Evolutionary conservation across 2,329 filamentous ascomycete species (phyloP).

Genomic region (Stromatinia cepivora): DNA sequence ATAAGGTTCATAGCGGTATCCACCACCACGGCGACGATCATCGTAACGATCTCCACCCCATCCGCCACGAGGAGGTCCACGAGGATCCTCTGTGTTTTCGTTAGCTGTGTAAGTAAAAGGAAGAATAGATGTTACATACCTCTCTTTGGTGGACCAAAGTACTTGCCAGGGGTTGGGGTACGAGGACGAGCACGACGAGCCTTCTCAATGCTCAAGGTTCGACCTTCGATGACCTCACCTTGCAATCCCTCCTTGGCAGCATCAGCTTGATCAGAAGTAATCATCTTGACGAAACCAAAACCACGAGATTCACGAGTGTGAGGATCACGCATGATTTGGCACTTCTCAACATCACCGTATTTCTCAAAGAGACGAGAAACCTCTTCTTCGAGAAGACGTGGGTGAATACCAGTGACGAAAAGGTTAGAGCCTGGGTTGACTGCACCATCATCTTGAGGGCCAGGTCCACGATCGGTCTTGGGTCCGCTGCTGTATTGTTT

Average conservation of each 20-base stretch:
- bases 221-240: slow-evolving; percentile 91
- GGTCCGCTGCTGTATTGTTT: slow-evolving; percentile 43
- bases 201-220: slow-evolving; percentile 98
- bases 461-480: slow-evolving; percentile 53
- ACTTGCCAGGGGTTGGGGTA: slow-evolving; percentile 96
- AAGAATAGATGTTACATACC: slow-evolving; percentile 61
- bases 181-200: slow-evolving; percentile 91
- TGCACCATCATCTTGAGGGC: slow-evolving; percentile 70
- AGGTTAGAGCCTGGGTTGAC: slow-evolving; percentile 95
- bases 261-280: slow-evolving; percentile 90
- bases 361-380: slow-evolving; percentile 96
- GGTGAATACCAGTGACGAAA: slow-evolving; percentile 97
- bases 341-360: slow-evolving; percentile 98
- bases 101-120: slow-evolving; percentile 38
- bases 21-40: slow-evolving; percentile 49
- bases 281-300: slow-evolving; percentile 99
- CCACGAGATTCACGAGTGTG: slow-evolving; percentile 98
- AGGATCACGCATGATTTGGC: slow-evolving; percentile 98
- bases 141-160: slow-evolving; percentile 97
- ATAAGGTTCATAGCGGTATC: slow-evolving; percentile 35
- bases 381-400: slow-evolving; percentile 83
- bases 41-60: slow-evolving; percentile 42
- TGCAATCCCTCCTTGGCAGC: slow-evolving; percentile 95
- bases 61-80: slow-evolving; percentile 49
- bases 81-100: slow-evolving; percentile 51